These are phyloP conservation scores for Xylaria polymorpha DNA, from an alignment of 2,329 filamentous ascomycete genomes.

Conservation along the genomic window DNA sequence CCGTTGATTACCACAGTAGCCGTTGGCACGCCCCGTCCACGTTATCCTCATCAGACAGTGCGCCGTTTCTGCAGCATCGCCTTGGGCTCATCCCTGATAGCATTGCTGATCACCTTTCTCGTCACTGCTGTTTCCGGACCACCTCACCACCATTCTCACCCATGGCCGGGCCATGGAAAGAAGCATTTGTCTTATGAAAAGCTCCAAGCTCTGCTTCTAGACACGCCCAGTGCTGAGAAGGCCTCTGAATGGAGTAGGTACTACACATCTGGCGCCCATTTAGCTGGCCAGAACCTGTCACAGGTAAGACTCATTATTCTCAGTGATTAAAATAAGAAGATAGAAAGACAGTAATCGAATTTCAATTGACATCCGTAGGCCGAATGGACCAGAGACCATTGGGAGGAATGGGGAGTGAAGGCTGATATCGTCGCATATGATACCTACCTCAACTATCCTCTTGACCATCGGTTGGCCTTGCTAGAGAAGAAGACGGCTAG, in stretches of 20 bases:
- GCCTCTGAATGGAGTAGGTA: constrained; percentile 80
- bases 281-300: constrained; percentile 81
- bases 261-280: constrained; percentile 79
- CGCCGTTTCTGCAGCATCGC: constrained; percentile 75
- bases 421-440: constrained; percentile 76
- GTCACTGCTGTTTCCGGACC: constrained; percentile 52
- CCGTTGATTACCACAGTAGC: constrained; percentile 74
- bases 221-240: constrained; percentile 67
- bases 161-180: constrained; percentile 49
- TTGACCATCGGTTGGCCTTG: constrained; percentile 75
- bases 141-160: constrained; percentile 40
- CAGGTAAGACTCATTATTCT: constrained; percentile 59
- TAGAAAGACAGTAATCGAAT: not conserved
- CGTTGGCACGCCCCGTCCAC: constrained; percentile 62
- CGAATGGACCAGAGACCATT: constrained; percentile 78
- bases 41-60: constrained; percentile 69
- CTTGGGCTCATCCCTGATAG: constrained; percentile 64
- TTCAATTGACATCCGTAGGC: constrained; percentile 57
- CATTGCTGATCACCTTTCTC: constrained; percentile 62
- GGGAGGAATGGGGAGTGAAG: constrained; percentile 77
- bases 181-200: constrained; percentile 59
- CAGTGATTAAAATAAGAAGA: not conserved
- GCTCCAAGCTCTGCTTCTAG: constrained; percentile 67
- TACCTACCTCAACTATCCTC: constrained; percentile 81
- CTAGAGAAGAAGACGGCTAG: constrained; percentile 62